Evolutionary conservation across 768 basidiomycete species (phyloP), one percentile per base, ranked within the genome.

Genomic region (Macrolepiota dolichaula): DNA sequence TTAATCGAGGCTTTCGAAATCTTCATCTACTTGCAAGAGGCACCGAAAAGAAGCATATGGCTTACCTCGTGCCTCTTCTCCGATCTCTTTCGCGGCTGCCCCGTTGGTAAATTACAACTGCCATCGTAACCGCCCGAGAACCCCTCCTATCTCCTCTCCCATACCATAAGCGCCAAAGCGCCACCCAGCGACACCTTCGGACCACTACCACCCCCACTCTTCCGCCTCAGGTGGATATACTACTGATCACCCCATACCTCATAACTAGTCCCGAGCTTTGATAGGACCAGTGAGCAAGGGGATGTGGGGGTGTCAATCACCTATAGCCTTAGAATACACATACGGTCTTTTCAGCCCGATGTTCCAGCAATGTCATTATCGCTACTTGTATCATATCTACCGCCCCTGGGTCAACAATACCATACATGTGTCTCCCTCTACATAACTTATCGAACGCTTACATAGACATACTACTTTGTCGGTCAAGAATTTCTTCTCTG

Each of bases 301-400:
- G 55, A 57, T 35, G 27, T 11, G 42, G 35, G 40, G 42, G 42
- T 46, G 29, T 36, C 44, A 35, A 46, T 44, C 42, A 35, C 46
- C 19, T 9, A 47, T n/a, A 13, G 19, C n/a, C 42, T 17, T 44
- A 7, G 42, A 19, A 44, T 44, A n/a, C 11, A 44, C 17, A 17
- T 17, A 32, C 29, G 42, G 15, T 44, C 15, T 44, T 17, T 19
- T 17, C 19, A 11, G 25, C 35, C 55, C 55, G 55, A 57, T 47
- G 55, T 57, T 47, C 55, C 17, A 57, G 55, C 55, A 47, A 57
- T 36, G 55, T 47, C 55, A 57, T 11, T 47, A 17, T 19, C 32
- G 44, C 46, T 47, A 57, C 44, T 47, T 46, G 29, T 57, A 27
- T 57, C 55, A 57, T 32, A 17, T 19, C 38, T 13, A 17, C 37